Conservation (phyloP, 2,329 filamentous ascomycete genomes). For the Falciphora oryzae region DNA sequence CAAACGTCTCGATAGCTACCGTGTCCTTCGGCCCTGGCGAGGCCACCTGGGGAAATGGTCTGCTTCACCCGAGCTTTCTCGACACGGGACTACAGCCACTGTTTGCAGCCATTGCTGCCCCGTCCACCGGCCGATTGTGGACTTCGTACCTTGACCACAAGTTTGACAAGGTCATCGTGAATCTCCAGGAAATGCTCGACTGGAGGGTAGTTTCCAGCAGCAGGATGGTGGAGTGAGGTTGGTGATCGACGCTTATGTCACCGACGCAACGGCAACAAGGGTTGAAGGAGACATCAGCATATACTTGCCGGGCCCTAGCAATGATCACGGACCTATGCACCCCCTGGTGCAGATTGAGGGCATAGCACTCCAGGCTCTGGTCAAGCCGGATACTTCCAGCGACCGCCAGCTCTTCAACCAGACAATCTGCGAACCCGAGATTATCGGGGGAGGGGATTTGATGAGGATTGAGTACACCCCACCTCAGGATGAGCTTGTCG, state of each 20-base stretch:
- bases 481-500: conserved; percentile 1
- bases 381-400: not conserved
- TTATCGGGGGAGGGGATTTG: not conserved
- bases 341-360: conserved; percentile 8
- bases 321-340: too few species aligned
- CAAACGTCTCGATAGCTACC: conserved; percentile 6
- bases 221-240: not conserved
- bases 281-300: conserved; percentile 4
- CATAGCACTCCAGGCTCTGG: conserved; percentile 1
- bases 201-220: not conserved
- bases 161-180: not conserved
- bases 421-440: conserved; percentile 9
- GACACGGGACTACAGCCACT: conserved; percentile 8
- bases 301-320: not conserved
- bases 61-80: conserved; percentile 4
- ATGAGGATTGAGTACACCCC: conserved; percentile 3
- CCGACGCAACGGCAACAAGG: not conserved
- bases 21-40: conserved; percentile 8
- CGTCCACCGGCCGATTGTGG: conserved; percentile 7
- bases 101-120: conserved; percentile 6
- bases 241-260: conserved; percentile 1
- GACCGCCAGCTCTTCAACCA: conserved; percentile 7
- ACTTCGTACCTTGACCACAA: conserved; percentile 5
- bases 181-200: not conserved
- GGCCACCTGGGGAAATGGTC: not conserved